Evolutionary conservation across 2,329 filamentous ascomycete genomes (phyloP), one percentile per base, ranked within the genome.

Genomic region (Pseudofabraea citricarpa): DNA sequence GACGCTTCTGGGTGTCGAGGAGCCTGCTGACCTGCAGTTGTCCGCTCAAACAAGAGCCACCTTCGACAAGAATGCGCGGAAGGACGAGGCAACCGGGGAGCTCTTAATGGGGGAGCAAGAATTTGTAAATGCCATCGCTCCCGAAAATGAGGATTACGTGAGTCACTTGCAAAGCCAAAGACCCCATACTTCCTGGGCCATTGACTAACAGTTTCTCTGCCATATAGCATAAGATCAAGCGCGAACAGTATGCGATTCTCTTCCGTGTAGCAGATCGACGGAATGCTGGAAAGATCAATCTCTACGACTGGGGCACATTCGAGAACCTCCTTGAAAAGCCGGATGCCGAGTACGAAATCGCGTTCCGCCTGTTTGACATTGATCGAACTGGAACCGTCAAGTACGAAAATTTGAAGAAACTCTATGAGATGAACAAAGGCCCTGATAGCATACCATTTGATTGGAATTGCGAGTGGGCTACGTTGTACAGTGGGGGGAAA

Each of bases 331-430:
- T 98, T 46, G 76, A 77, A 55, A 97, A 96, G 70, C 87, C 93
- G 49, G 93, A 97, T 62, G 93, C 93, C 64, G 93, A 98, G 71
- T 98, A 98, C 70, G 90, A 97, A 67, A 95, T 98, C 57, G 91
- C 93, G 13, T 98, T 97, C 71, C 87, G 93, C 57, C 78, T 98
- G 43, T 98, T 98, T 68, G 91, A 97, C 62, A 77, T 88, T 56
- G 83, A 91, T 40, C 80, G 87, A 49, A 86, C 81, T 16, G 93
- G 93, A 48, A 78, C 78, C 38, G 89, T 98, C 60, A 91, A 90
- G 64, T 95, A 91, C 61, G 86, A 95, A 29, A 81, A 90, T 57
- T 90, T 98, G 69, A 82, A 88, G 61, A 77, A 81, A 46, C 72
- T 91, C 46, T 96, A 94, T 69, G 86, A 91, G 68, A 73, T 83